Evolutionary conservation across 495 filamentous ascomycete genomes (phyloP).

Genomic region (Tuber brumale): DNA sequence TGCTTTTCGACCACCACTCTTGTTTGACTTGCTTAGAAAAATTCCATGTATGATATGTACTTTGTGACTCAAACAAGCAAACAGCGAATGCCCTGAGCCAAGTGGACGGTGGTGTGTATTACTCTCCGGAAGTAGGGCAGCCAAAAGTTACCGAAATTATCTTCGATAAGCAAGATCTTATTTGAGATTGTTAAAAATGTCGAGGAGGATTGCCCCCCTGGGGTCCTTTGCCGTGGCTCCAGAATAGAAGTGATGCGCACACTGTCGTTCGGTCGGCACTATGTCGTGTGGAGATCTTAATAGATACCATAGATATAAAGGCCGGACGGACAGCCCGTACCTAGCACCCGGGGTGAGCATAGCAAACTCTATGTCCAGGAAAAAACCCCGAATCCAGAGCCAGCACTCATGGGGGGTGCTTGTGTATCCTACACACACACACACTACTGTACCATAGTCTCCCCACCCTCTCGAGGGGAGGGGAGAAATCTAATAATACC

Average conservation of each 20-base stretch:
- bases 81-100: background rate
- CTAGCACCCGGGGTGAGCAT: too few species aligned
- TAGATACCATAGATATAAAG: background rate
- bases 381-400: too few species aligned
- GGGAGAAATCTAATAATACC: too few species aligned
- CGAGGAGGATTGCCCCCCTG: background rate
- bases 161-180: background rate
- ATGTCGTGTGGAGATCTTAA: background rate
- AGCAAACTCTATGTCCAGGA: too few species aligned
- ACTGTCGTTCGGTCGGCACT: background rate
- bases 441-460: too few species aligned
- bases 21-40: background rate
- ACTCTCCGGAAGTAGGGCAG: background rate
- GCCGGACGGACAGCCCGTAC: background rate
- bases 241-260: background rate
- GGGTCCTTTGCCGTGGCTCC: background rate
- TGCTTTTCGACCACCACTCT: background rate
- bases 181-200: background rate
- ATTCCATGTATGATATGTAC: background rate
- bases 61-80: background rate
- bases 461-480: too few species aligned
- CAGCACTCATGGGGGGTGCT: too few species aligned
- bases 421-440: too few species aligned
- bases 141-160: background rate
- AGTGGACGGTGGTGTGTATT: background rate